Evolutionary conservation across 352 stramenopile species (phyloP).

Genomic region (Phytophthora cryptogea): DNA sequence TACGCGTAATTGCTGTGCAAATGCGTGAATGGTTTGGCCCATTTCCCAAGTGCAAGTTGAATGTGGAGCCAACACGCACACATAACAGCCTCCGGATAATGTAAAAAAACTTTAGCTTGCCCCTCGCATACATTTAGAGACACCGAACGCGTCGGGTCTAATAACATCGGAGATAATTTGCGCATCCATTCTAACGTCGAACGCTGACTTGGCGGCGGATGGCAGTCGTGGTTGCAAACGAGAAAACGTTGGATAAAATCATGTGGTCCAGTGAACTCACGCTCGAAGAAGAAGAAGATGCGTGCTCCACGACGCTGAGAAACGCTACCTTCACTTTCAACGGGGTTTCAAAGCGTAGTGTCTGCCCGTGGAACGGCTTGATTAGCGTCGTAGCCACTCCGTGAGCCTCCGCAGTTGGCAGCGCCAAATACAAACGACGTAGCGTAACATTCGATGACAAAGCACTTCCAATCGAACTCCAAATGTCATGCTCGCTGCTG

Average conservation of each 20-base stretch:
- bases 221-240: conserved; percentile 23
- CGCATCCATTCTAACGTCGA: conserved; percentile 4
- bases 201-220: conserved; percentile 21
- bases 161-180: too few species aligned
- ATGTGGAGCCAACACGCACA: too few species aligned
- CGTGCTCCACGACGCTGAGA: conserved; percentile 31
- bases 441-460: conserved; percentile 21
- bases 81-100: too few species aligned
- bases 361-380: conserved; percentile 22
- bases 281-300: conserved; percentile 1
- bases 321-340: conserved; percentile 28
- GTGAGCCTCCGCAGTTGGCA: background rate
- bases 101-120: background rate
- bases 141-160: background rate
- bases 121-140: too few species aligned
- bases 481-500: conserved; percentile 8
- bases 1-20: too few species aligned
- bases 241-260: conserved; percentile 35
- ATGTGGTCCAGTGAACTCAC: conserved; percentile 30
- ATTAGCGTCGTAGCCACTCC: conserved; percentile 3
- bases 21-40: too few species aligned
- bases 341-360: conserved; percentile 19
- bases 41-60: too few species aligned
- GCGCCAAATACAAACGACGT: conserved; percentile 12
- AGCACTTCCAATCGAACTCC: conserved; percentile 18